Conservation (phyloP, 1,284 basidiomycete species). For the Xerocomus amazonicus region DNA sequence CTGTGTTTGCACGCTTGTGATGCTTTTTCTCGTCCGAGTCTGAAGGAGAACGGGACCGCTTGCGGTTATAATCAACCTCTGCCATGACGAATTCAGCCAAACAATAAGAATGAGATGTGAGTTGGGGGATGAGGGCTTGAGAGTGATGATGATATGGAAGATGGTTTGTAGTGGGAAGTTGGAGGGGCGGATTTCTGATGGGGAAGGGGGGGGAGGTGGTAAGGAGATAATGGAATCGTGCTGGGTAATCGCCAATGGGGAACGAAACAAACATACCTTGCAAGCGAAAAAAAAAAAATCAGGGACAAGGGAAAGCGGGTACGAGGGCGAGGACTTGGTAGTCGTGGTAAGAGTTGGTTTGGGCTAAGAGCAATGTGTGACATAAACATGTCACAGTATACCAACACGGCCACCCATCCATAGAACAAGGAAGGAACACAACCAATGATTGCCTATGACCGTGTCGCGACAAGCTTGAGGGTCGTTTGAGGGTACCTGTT, state of each 20-base stretch:
- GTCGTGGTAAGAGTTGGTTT: constrained; percentile 5
- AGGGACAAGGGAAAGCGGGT: background rate
- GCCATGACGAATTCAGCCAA: constrained; percentile 65
- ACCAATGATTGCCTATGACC: too few relatives aligned
- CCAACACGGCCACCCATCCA: constrained; percentile 17
- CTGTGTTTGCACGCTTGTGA: constrained; percentile 79
- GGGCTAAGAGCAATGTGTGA: background rate
- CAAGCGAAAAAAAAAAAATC: background rate
- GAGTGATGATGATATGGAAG: constrained; percentile 38
- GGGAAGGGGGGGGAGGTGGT: constrained; percentile 33
- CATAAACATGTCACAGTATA: constrained; percentile 22
- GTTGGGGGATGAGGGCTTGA: constrained; percentile 37
- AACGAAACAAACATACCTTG: constrained; percentile 31
- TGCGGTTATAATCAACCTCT: constrained; percentile 77
- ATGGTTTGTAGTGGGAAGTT: constrained; percentile 37
- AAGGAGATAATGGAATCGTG: constrained; percentile 36
- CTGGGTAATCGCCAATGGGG: constrained; percentile 29
- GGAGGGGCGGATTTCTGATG: constrained; percentile 30
- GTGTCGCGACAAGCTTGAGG: too few relatives aligned
- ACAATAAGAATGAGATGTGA: constrained; percentile 43
- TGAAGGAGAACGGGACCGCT: constrained; percentile 81
- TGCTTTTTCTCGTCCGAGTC: constrained; percentile 75
- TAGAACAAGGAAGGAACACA: too few relatives aligned
- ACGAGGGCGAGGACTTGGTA: constrained; percentile 3
- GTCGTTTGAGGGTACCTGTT: too few relatives aligned